These are phyloP conservation scores for Wickerhamomyces pijperi DNA, from an alignment of 805 yeast genomes.

Conservation along the genomic window DNA sequence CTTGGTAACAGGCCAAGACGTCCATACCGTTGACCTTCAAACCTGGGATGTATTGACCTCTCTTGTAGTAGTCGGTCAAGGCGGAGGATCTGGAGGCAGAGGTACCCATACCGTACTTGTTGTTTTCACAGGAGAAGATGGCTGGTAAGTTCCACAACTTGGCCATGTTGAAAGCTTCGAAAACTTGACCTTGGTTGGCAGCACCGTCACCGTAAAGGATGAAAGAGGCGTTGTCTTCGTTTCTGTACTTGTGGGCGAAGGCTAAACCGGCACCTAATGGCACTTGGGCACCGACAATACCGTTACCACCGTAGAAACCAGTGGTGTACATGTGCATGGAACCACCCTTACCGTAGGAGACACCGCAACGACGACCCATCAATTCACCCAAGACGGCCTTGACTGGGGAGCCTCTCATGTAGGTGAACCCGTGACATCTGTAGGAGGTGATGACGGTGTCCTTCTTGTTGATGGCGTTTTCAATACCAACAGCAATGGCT, in stretches of 20 bases:
- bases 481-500: conserved; percentile 98
- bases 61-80: conserved; percentile 90
- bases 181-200: conserved; percentile 98
- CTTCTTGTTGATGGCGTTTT: conserved; percentile 74
- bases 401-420: conserved; percentile 91
- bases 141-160: conserved; percentile 96
- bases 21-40: conserved; percentile 98
- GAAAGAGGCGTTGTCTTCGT: conserved; percentile 72
- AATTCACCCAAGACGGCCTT: conserved; percentile 87
- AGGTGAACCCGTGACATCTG: conserved; percentile 98
- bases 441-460: conserved; percentile 94
- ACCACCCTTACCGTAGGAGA: conserved; percentile 96
- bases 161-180: conserved; percentile 98
- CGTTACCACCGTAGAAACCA: conserved; percentile 98
- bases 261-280: conserved; percentile 97
- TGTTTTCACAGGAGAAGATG: conserved; percentile 94
- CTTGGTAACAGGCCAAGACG: conserved; percentile 88
- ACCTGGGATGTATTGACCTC: conserved; percentile 99
- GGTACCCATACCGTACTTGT: conserved; percentile 99
- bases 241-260: conserved; percentile 93
- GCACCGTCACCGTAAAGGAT: conserved; percentile 98
- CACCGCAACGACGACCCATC: conserved; percentile 94
- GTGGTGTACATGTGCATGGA: conserved; percentile 98
- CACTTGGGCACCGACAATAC: conserved; percentile 99
- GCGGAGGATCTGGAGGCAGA: conserved; percentile 96